Conservation (phyloP, 352 stramenopile genomes). For the Phytophthora gonapodyides region DNA sequence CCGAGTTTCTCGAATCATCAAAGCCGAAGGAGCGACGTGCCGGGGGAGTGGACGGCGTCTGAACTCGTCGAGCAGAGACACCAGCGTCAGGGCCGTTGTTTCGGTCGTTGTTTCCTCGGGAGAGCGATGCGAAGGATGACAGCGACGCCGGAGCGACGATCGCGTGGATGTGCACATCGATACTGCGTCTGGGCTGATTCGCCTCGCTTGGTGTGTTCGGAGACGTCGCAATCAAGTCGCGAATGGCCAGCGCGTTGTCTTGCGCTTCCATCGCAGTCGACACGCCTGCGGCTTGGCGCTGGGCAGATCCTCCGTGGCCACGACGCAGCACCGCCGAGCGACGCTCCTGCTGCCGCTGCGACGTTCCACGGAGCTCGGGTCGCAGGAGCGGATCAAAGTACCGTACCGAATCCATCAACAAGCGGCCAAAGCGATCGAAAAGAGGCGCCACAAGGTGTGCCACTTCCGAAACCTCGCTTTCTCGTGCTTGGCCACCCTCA, state of each 20-base stretch:
- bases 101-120: slow-evolving; percentile 26
- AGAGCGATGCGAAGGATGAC: slow-evolving; percentile 60
- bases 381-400: slow-evolving; percentile 66
- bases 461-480: slow-evolving; percentile 59
- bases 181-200: slow-evolving; percentile 54
- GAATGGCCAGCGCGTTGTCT: slow-evolving; percentile 59
- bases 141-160: slow-evolving; percentile 80
- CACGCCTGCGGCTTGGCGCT: slow-evolving; percentile 16
- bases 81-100: slow-evolving; percentile 9
- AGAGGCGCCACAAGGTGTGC: slow-evolving; percentile 71
- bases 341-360: slow-evolving; percentile 42
- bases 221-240: slow-evolving; percentile 65
- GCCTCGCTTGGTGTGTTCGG: slow-evolving; percentile 33
- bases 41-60: slow-evolving; percentile 34
- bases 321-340: slow-evolving; percentile 21
- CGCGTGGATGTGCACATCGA: slow-evolving; percentile 89
- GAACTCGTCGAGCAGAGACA: slow-evolving; percentile 9
- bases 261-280: slow-evolving; percentile 39
- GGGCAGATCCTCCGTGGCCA: slow-evolving; percentile 12
- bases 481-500: slow-evolving; percentile 5
- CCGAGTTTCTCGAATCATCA: slow-evolving; percentile 15
- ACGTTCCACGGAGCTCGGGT: slow-evolving; percentile 50
- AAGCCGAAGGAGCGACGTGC: slow-evolving; percentile 33
- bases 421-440: slow-evolving; percentile 80
- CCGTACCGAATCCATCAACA: slow-evolving; percentile 70